Evolutionary conservation across 345 rosid species (phyloP), one percentile per base, ranked within the genome.

Genomic region (Gossypium thurberi): DNA sequence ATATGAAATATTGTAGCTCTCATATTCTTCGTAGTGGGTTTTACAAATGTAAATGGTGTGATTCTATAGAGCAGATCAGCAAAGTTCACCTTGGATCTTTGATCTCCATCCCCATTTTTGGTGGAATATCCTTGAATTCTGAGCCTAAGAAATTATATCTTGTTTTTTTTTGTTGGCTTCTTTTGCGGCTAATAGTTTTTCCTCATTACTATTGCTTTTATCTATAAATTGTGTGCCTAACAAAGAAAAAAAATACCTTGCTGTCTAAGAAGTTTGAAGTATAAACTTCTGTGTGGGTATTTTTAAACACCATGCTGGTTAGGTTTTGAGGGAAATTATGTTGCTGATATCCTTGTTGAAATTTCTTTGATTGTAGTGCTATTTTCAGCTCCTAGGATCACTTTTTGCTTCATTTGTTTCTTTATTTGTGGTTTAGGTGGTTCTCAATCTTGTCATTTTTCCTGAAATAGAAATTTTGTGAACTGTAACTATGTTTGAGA

Each of bases 391-490:
- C 12, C 0, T 46, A 33, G 37, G 20, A 47, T 55, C 33, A 63
- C 20, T 17, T 37, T 33, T 33, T 47, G 23, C 18, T 62, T 73
- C 15, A 6, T 63, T 73, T 25, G 13, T 52, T 18, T 63, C 14
- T 64, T 15, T 26, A 7, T 5, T 15, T n/a, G 28, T 8, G 13
- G 62, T 53, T 12, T 57, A 42, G 63, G 17, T 56, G 63, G 61
- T 14, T 58, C 21, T 47, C 47, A 64, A 33, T 66, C 47, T 70
- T 70, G 17, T 48, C 55, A 23, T 48, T 74, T 23, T 63, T 0
- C 13, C 60, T 33, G 40, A 78, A 78, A 37, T 8, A 28, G 59
- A 42, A 69, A 21, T 18, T 65, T n/a, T 43, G 15, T 69, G 23
- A 25, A 53, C 11, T 4, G 3, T 42, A 53, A 50, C 46, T 9